Evolutionary conservation across 768 basidiomycete species (phyloP).

Genomic region (Ephemerocybe angulata): DNA sequence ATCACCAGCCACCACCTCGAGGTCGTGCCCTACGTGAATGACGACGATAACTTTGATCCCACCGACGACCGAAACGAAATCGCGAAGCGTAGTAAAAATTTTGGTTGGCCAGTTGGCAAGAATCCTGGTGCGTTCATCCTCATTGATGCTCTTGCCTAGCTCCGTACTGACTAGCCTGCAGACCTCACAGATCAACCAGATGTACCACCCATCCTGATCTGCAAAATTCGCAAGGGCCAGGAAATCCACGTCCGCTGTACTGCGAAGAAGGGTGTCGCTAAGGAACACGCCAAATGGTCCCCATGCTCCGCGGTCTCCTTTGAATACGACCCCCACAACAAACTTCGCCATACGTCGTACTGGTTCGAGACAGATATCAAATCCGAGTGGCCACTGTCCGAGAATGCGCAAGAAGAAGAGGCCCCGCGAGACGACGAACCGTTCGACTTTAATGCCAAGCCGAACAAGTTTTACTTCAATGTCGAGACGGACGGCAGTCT

Average conservation of each 20-base stretch:
- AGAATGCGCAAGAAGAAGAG: constrained; percentile 84
- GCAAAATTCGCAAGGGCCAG: constrained; percentile 92
- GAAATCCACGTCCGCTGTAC: constrained; percentile 81
- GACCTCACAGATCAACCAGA: constrained; percentile 50
- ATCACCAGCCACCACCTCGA: constrained; percentile 86
- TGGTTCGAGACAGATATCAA: constrained; percentile 86
- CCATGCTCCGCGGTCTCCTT: constrained; percentile 93
- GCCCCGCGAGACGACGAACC: constrained; percentile 71
- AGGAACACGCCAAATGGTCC: constrained; percentile 99
- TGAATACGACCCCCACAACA: constrained; percentile 98
- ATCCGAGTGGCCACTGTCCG: constrained; percentile 87
- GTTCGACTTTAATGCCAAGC: constrained; percentile 87
- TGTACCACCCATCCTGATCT: constrained; percentile 72
- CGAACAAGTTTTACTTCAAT: constrained; percentile 89
- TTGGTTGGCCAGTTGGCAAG: constrained; percentile 85
- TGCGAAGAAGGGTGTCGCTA: constrained; percentile 96
- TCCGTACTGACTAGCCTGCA: constrained; percentile 11
- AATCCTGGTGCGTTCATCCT: constrained; percentile 40
- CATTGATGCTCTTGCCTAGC: background rate
- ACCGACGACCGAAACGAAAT: constrained; percentile 62
- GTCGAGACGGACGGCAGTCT: constrained; percentile 94
- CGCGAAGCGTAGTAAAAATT: constrained; percentile 65
- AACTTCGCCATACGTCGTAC: constrained; percentile 90
- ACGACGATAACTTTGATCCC: constrained; percentile 29
- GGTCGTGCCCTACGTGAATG: constrained; percentile 39